These are phyloP conservation scores for Pythium rhizo-oryzae DNA, from an alignment of 352 stramenopile genomes.

Conservation along the genomic window DNA sequence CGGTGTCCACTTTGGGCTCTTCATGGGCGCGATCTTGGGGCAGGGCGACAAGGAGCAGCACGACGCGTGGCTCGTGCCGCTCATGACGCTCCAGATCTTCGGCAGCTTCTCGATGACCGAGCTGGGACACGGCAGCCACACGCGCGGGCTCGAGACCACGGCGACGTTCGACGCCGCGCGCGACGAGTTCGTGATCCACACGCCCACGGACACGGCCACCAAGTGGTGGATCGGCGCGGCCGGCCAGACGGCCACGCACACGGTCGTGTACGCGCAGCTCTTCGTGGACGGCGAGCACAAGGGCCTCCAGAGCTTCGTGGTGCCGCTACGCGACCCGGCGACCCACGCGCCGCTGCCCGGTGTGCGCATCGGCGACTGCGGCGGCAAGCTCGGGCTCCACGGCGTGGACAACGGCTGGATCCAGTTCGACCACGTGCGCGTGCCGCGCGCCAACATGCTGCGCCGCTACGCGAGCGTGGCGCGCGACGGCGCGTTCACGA, in stretches of 20 bases:
- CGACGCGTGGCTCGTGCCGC: constrained; percentile 73
- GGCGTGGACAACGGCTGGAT: constrained; percentile 82
- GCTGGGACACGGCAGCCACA: constrained; percentile 91
- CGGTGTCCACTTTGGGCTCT: constrained; percentile 85
- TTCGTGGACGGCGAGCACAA: constrained; percentile 77
- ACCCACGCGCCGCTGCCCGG: constrained; percentile 55
- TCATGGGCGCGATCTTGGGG: constrained; percentile 72
- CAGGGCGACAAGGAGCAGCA: constrained; percentile 83
- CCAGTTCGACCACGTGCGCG: constrained; percentile 73
- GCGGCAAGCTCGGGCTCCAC: constrained; percentile 71
- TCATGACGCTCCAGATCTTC: constrained; percentile 82
- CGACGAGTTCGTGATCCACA: constrained; percentile 95
- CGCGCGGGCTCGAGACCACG: constrained; percentile 93
- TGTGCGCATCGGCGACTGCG: constrained; percentile 68
- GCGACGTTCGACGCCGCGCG: constrained; percentile 90
- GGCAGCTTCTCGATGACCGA: constrained; percentile 92
- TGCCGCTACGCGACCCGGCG: constrained; percentile 92
- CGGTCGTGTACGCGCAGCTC: constrained; percentile 94
- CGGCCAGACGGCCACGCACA: constrained; percentile 94
- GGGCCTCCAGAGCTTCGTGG: constrained; percentile 96
- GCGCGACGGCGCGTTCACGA: constrained; percentile 59
- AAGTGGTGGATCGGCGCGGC: constrained; percentile 98
- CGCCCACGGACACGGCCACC: constrained; percentile 92
- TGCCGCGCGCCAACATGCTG: constrained; percentile 81
- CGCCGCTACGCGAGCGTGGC: constrained; percentile 68